Percentiles rank a stretch among this genome's conserved stretches.
Conservation (phyloP, 768 basidiomycete genomes). For the Lactarius hengduanensis region DNA sequence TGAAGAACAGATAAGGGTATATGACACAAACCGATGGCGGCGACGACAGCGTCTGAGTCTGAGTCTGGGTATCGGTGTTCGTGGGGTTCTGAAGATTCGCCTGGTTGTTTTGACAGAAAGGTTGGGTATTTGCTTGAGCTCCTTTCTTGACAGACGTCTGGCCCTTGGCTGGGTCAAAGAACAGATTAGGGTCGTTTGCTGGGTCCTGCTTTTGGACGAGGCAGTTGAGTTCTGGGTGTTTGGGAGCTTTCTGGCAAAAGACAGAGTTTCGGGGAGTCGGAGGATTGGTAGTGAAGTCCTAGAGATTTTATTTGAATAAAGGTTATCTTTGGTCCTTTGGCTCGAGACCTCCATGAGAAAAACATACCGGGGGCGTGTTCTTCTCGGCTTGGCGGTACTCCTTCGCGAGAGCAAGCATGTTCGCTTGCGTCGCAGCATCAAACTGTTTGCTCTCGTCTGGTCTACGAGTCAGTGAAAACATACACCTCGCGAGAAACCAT, state of each 20-base stretch:
- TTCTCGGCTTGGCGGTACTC: slow-evolving; percentile 58
- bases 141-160: slow-evolving; percentile 45
- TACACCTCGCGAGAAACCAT: neutral
- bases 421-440: slow-evolving; percentile 47
- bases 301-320: neutral
- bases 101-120: slow-evolving; percentile 24
- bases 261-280: slow-evolving; percentile 52
- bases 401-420: slow-evolving; percentile 51
- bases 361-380: slow-evolving; percentile 53
- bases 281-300: slow-evolving; percentile 56
- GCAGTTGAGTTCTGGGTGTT: slow-evolving; percentile 38
- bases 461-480: neutral
- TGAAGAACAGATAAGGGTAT: slow-evolving; percentile 6
- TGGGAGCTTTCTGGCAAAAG: slow-evolving; percentile 41
- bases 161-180: slow-evolving; percentile 36
- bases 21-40: slow-evolving; percentile 7
- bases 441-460: slow-evolving; percentile 54
- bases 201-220: slow-evolving; percentile 41
- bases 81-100: neutral
- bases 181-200: slow-evolving; percentile 35
- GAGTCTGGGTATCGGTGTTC: too few relatives aligned
- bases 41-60: too few relatives aligned
- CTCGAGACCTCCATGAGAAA: neutral
- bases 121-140: slow-evolving; percentile 41
- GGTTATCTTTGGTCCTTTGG: neutral